Evolutionary conservation across 371 early-diverging fungal genomes (phyloP).

Genomic region (Circinella umbellata): DNA sequence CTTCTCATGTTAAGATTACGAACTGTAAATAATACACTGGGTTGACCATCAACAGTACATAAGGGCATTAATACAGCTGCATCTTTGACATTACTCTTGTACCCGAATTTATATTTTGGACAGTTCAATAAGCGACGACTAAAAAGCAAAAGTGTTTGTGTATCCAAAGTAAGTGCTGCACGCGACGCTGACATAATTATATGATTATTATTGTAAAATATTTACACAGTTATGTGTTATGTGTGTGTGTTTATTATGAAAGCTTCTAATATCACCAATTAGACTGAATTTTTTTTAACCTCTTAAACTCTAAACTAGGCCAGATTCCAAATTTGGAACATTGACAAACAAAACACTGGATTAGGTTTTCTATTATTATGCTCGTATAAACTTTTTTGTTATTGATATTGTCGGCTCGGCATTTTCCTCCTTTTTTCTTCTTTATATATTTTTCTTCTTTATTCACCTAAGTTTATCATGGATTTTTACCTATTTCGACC

Average conservation of each 20-base stretch:
- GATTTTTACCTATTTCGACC: slow-evolving; percentile 18
- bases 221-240: not conserved
- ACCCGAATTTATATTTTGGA: slow-evolving; percentile 41
- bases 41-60: slow-evolving; percentile 64
- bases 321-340: not conserved
- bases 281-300: too few species aligned
- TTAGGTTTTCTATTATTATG: not conserved
- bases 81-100: slow-evolving; percentile 37
- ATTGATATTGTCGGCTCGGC: not conserved
- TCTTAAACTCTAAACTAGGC: not conserved
- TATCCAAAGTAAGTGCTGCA: slow-evolving; percentile 27
- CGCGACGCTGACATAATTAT: slow-evolving; percentile 9
- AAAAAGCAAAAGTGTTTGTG: slow-evolving; percentile 34
- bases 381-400: not conserved
- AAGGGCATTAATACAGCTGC: slow-evolving; percentile 66
- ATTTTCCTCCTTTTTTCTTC: slow-evolving; percentile 1
- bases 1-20: slow-evolving; percentile 70
- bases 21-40: slow-evolving; percentile 83
- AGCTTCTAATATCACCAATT: too few species aligned
- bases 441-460: not conserved
- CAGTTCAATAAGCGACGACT: slow-evolving; percentile 42
- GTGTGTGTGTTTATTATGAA: too few species aligned
- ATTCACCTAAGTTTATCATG: not conserved
- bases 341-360: not conserved
- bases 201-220: not conserved